Evolutionary conservation across 768 basidiomycete genomes (phyloP).

Genomic region (Agrocybe pediades): DNA sequence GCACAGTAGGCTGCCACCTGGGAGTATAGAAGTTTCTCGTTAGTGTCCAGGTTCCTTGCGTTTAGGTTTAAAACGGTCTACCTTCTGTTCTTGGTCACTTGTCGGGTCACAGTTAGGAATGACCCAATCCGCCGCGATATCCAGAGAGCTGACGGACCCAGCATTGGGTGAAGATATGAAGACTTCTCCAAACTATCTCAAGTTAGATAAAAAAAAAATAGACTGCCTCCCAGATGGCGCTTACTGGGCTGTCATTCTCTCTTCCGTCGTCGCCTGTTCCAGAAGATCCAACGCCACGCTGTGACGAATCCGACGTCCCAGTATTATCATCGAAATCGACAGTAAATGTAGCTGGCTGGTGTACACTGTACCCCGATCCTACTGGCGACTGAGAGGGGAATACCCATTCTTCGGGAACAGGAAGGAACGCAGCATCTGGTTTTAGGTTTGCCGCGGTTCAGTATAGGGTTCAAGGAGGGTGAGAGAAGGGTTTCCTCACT

Average conservation of each 20-base stretch:
- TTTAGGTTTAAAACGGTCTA: neutral
- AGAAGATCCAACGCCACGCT: neutral
- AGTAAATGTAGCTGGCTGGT: neutral
- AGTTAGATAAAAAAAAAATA: neutral
- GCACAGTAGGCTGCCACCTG: conserved; percentile 26
- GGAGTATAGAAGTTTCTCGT: neutral
- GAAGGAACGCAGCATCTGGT: neutral
- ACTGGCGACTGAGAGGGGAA: neutral
- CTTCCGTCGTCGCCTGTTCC: neutral
- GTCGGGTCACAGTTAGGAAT: conserved; percentile 17
- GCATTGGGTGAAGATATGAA: conserved; percentile 28
- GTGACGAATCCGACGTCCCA: neutral
- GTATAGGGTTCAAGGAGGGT: neutral
- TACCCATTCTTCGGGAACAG: neutral
- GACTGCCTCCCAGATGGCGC: neutral
- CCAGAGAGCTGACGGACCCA: conserved; percentile 21
- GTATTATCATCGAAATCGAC: conserved; percentile 4
- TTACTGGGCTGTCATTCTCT: neutral
- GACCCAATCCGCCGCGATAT: conserved; percentile 23
- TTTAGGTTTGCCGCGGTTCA: neutral
- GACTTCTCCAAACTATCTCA: conserved; percentile 16
- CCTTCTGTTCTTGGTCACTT: conserved; percentile 23
- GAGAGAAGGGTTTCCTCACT: neutral
- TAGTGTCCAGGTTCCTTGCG: neutral
- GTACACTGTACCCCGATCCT: neutral